phyloP scores from a whole-genome alignment of 352 stramenopile genomes.

The Globisporangium paddicum region DNA sequence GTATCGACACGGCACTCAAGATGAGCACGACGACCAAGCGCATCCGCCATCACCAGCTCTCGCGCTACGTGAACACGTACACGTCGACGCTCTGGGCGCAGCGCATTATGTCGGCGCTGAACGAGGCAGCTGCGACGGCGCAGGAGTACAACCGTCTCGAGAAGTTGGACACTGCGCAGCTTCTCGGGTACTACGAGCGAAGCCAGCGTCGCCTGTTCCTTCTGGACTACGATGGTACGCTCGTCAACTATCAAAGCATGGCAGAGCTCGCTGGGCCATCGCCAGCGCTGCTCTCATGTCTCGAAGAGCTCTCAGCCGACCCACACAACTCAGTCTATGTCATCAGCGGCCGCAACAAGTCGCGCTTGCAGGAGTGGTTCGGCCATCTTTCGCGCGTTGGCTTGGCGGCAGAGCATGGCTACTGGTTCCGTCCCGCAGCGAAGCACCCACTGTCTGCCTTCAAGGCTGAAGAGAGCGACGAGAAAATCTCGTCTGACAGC shows the following conservation, averaged over 20 bases:
- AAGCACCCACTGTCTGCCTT: slow-evolving; percentile 34
- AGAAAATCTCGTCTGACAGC: slow-evolving; percentile 2
- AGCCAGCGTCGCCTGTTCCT: slow-evolving; percentile 80
- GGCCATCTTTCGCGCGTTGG: slow-evolving; percentile 69
- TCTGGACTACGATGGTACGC: slow-evolving; percentile 83
- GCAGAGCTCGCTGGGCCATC: slow-evolving; percentile 61
- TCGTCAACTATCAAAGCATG: slow-evolving; percentile 81
- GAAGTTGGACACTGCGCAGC: slow-evolving; percentile 77
- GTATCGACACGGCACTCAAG: slow-evolving; percentile 75
- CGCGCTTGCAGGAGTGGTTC: slow-evolving; percentile 71
- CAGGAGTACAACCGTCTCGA: slow-evolving; percentile 87
- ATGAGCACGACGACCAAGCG: slow-evolving; percentile 87
- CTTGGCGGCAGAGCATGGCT: slow-evolving; percentile 75
- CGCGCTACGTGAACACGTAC: slow-evolving; percentile 88
- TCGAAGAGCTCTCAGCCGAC: slow-evolving; percentile 63
- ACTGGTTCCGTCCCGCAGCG: slow-evolving; percentile 71
- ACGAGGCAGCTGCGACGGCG: slow-evolving; percentile 62
- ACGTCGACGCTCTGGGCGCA: slow-evolving; percentile 83
- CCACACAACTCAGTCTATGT: slow-evolving; percentile 84
- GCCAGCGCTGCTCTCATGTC: slow-evolving; percentile 45
- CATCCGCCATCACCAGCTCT: slow-evolving; percentile 82
- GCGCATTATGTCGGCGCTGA: slow-evolving; percentile 80
- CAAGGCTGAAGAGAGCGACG: slow-evolving; percentile 5
- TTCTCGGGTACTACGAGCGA: slow-evolving; percentile 81
- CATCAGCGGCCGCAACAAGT: slow-evolving; percentile 80